These are phyloP conservation scores for Fusarium gaditjirri DNA, from an alignment of 2,329 filamentous ascomycete species.

Conservation along the genomic window DNA sequence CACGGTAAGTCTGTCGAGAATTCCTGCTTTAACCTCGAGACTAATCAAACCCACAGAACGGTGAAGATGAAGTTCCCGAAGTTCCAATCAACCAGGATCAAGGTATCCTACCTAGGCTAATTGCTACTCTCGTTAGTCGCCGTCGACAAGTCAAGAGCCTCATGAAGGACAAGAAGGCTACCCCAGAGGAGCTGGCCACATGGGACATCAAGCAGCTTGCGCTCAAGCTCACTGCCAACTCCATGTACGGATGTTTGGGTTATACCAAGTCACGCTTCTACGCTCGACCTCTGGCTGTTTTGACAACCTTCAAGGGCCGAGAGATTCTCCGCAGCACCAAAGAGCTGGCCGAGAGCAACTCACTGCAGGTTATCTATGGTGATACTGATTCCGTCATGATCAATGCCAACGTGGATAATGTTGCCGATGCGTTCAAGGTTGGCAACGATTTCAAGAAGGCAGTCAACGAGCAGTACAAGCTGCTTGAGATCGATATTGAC, in stretches of 20 bases:
- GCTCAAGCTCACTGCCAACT: slow-evolving; percentile 96
- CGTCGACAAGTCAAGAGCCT: slow-evolving; percentile 93
- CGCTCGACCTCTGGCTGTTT: slow-evolving; percentile 90
- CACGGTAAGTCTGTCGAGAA: slow-evolving; percentile 64
- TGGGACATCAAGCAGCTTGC: slow-evolving; percentile 99
- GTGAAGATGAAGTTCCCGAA: slow-evolving; percentile 89
- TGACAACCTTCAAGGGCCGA: slow-evolving; percentile 96
- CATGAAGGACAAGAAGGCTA: slow-evolving; percentile 94
- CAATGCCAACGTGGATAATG: slow-evolving; percentile 96
- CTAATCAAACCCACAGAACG: slow-evolving; percentile 52
- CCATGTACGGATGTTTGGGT: slow-evolving; percentile 98
- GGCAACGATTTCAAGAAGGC: slow-evolving; percentile 94
- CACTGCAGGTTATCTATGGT: slow-evolving; percentile 96
- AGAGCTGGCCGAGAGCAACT: slow-evolving; percentile 89
- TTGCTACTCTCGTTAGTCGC: slow-evolving; percentile 88
- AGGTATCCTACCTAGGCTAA: slow-evolving; percentile 89
- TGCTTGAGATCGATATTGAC: slow-evolving; percentile 98
- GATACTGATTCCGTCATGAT: slow-evolving; percentile 99
- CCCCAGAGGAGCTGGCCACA: slow-evolving; percentile 84
- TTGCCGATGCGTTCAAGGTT: slow-evolving; percentile 88
- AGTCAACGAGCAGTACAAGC: slow-evolving; percentile 91
- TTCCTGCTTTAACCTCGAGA: neutral
- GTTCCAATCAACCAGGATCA: slow-evolving; percentile 81
- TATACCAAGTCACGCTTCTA: slow-evolving; percentile 98
- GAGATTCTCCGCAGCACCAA: slow-evolving; percentile 98